Base-by-base conservation (phyloP, 2,329 filamentous ascomycete species). In the Monosporascus sp. region DNA sequence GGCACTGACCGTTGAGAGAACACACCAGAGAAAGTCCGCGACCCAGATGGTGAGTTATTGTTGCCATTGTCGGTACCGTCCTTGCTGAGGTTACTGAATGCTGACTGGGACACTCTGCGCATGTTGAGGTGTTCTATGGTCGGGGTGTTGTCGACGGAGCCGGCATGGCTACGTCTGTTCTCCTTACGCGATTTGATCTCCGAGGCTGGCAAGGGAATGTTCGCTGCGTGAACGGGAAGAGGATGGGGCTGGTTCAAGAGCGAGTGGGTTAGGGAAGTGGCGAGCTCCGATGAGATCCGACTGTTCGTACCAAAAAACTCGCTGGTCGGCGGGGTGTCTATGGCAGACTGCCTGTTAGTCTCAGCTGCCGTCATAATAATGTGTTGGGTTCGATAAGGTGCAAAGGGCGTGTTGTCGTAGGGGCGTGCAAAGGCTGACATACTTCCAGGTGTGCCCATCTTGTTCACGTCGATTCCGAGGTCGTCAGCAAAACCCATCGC, bases 161-260 rank as follows among this genome's bases (percentile, higher is more conserved):
- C 54, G 3, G 41, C 68, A 55, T 54, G 63, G 56, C 52, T 59
- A n/a, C 63, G 45, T 5, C 65, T 68, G 41, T 70, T 73, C 57
- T 79, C 76, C 51, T 79, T 79, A 38, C 73, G 70, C 5, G 75
- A 75, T 49, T 69, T 74, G 20, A 76, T 54, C 51, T 78, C 72
- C 8, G 64, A 58, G 6, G 70, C 65, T 2, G 72, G 69, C 1
- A 65, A 55, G 3, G 60, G 54, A 44, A 66, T 63, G n/a, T 58
- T 61, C 17, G 68, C 58, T 9, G 66, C 60, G 15, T 68, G 68
- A 5, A 67, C 54, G 3, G 72, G 67, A 3, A 74, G 60, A 0
- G 74, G 70, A 31, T 71, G 64, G 11, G 76, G 73, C 50, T 80
- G 77, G 48, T 77, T 78, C 28, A 80, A 66, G 40, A 81, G 63